Base-by-base conservation (phyloP, 2,329 filamentous ascomycete genomes). In the Spiromastix sp. region DNA sequence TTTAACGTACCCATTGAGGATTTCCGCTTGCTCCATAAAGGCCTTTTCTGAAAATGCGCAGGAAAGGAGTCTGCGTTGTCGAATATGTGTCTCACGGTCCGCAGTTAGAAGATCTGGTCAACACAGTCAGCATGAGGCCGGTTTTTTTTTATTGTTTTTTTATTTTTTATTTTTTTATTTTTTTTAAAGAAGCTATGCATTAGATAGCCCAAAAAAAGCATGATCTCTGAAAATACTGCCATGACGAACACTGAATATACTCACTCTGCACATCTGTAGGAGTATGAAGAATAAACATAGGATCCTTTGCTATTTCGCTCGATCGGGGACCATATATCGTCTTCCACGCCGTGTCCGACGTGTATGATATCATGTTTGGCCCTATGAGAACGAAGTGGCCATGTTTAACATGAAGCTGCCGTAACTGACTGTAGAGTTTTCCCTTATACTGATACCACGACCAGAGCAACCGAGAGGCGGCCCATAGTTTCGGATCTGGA, bases 351-450 rank as follows among this genome's bases (percentile, higher is more conserved):
- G 45, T 33, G 5, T 46, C 40, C 17, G 37, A 41, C 15, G 49
- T 48, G 40, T 59, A 61, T 12, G 52, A 58, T 3, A 67, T 44
- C 17, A 62, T 50, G 24, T 55, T 53, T 0, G 64, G 64, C 1
- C 51, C 48, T 10, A 62, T 53, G 2, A 64, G 54, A 12, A 66
- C 57, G 2, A 63, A 46, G 3, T 51, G 42, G 3, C 52, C 52
- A 25, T 54, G 52, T 10, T 37, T 32, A 6, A 42, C 42, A 22
- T 55, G 51, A 2, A 55, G 42, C 2, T 33, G 17, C 30, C 18
- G 30, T 34, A 39, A 12, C 24, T 15, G 13, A 12, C 24, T 17
- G 10, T 18, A 20, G 10, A 35, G 32, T 27, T n/a, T 32, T 4
- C 37, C 37, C 18, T 25, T 6, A n/a, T 31, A 32, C n/a, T 22